Evolutionary conservation across 768 basidiomycete genomes (phyloP).

Genomic region (Rhodotorula sphaerocarpa): DNA sequence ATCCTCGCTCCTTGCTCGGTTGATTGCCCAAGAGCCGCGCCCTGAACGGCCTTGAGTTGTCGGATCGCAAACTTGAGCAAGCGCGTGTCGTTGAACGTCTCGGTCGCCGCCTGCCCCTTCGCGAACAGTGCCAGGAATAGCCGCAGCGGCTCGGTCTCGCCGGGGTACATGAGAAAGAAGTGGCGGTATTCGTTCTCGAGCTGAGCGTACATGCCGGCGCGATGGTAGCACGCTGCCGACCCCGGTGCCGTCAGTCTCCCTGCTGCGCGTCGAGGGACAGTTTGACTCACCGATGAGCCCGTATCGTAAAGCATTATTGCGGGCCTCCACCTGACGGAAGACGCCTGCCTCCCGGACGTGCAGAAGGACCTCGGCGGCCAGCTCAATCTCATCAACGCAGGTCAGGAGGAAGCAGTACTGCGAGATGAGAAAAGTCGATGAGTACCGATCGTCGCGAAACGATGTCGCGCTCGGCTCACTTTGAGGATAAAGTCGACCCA

Average conservation of each 20-base stretch:
- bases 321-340: slow-evolving; percentile 50
- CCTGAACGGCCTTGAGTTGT: slow-evolving; percentile 45
- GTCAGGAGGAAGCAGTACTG: slow-evolving; percentile 71
- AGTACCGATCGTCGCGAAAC: neutral
- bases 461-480: slow-evolving; percentile 47
- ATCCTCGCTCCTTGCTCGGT: neutral
- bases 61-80: slow-evolving; percentile 77
- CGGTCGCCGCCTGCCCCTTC: slow-evolving; percentile 61
- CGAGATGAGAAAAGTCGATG: slow-evolving; percentile 31
- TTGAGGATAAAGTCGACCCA: slow-evolving; percentile 82
- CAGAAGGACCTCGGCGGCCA: slow-evolving; percentile 65
- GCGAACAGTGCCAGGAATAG: slow-evolving; percentile 66
- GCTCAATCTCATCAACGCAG: slow-evolving; percentile 54
- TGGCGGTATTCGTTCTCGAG: slow-evolving; percentile 70
- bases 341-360: slow-evolving; percentile 66
- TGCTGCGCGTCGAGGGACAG: too few species aligned
- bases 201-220: slow-evolving; percentile 51
- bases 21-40: neutral
- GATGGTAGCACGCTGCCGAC: slow-evolving; percentile 63
- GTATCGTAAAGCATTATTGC: slow-evolving; percentile 65
- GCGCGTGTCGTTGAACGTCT: slow-evolving; percentile 66
- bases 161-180: slow-evolving; percentile 66
- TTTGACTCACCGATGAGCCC: slow-evolving; percentile 60
- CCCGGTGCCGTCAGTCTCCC: too few species aligned
- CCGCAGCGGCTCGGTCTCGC: slow-evolving; percentile 76